These are phyloP conservation scores for Isabelozyma heimii DNA, from an alignment of 805 yeast genomes.

Conservation along the genomic window DNA sequence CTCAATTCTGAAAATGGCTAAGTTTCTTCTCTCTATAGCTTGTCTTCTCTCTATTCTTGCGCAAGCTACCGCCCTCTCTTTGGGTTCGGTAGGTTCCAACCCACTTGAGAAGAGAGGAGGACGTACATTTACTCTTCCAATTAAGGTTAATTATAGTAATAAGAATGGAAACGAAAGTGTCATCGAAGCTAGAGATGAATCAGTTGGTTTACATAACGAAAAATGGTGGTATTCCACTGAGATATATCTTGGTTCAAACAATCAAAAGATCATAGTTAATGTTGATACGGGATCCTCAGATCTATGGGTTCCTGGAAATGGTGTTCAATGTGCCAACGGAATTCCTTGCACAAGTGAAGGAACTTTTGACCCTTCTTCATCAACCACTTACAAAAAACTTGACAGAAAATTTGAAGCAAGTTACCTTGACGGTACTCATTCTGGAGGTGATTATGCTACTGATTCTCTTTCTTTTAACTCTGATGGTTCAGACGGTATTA, in stretches of 20 bases:
- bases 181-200: not conserved
- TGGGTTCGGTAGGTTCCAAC: not conserved
- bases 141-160: not conserved
- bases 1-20: not conserved
- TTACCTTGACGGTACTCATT: constrained; percentile 41
- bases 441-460: constrained; percentile 48
- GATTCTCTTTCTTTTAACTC: constrained; percentile 2
- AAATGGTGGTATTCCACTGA: not conserved
- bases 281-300: constrained; percentile 8
- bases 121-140: not conserved
- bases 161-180: constrained; percentile 2
- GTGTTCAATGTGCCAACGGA: not conserved
- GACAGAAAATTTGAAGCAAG: constrained; percentile 15
- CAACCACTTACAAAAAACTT: constrained; percentile 24
- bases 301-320: constrained; percentile 4
- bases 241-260: constrained; percentile 3
- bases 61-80: not conserved
- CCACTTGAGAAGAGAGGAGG: not conserved
- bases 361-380: constrained; percentile 29
- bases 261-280: constrained; percentile 3
- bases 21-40: not conserved
- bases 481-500: constrained; percentile 1
- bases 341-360: constrained; percentile 24
- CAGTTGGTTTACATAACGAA: not conserved
- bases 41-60: not conserved